Conservation (phyloP, 2,329 filamentous ascomycete species). For the Dendryphion nanum region DNA sequence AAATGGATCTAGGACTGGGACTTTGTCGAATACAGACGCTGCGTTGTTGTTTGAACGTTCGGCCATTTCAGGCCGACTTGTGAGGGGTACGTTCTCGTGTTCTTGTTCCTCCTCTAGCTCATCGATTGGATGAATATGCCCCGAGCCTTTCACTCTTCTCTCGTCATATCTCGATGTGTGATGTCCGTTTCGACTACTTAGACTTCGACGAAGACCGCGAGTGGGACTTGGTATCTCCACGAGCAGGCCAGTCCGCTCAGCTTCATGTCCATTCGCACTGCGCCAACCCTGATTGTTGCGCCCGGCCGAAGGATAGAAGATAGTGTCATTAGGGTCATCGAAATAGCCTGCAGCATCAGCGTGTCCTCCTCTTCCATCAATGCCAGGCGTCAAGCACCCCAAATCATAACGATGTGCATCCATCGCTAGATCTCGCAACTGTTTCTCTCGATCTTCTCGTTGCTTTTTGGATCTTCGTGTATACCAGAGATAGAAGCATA, state of each 20-base stretch:
- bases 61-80: conserved; percentile 22
- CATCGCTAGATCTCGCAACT: conserved; percentile 53
- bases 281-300: conserved; percentile 33
- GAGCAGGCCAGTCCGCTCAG: conserved; percentile 47
- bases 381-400: conserved; percentile 36
- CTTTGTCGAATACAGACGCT: conserved; percentile 26
- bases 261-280: conserved; percentile 30
- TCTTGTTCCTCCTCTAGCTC: conserved; percentile 59
- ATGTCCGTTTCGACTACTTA: conserved; percentile 35
- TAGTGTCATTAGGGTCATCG: conserved; percentile 22
- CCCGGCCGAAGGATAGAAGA: conserved; percentile 23
- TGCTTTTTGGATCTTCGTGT: conserved; percentile 39
- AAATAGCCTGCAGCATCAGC: conserved; percentile 38
- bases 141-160: conserved; percentile 49
- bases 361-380: conserved; percentile 40
- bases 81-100: conserved; percentile 14
- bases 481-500: conserved; percentile 50
- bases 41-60: conserved; percentile 16
- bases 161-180: conserved; percentile 48
- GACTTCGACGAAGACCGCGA: conserved; percentile 44
- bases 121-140: conserved; percentile 62
- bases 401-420: conserved; percentile 47
- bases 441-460: conserved; percentile 51
- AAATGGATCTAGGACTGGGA: conserved; percentile 43
- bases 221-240: conserved; percentile 50